Evolutionary conservation across 2,329 filamentous ascomycete genomes (phyloP), one percentile per base, ranked within the genome.

Genomic region (Aureobasidium sp.): DNA sequence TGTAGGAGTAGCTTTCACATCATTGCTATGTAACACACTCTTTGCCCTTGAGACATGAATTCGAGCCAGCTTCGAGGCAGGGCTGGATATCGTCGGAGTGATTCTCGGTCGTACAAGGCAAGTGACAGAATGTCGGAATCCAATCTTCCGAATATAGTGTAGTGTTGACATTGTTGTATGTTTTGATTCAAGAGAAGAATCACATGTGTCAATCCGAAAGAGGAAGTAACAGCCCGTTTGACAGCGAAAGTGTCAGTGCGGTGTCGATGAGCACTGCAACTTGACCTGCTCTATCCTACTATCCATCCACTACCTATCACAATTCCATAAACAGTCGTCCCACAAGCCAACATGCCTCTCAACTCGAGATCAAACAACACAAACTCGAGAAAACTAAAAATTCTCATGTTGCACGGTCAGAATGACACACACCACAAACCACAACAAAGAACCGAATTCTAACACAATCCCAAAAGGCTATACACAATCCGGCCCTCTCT

Each of bases 401-500:
- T 80, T 61, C 71, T 80, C 61, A 79, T 79, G 77, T 74, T 80
- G 9, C 78, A 80, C 66, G 57, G 57, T 51, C 10, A 50, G 43
- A 17, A 40, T 7, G 13, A 42, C 11, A 58, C n/a, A 46, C 27
- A 7, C n/a, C 8, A 23, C 40, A 7, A 46, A 10, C 8, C 23
- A n/a, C 10, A 9, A 17, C 21, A 19, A 27, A 43, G 4, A 25
- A 43, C 8, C 23, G 4, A 27, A 1, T 27, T 29, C 43, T 46
- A 29, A 46, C 25, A 3, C 10, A 8, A 46, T 17, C 25, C 21
- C 23, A 46, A 43, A 77, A 80, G 88, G 93, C 74, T 96, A 86
- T 81, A 96, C 93, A 10, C 93, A 96, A 79, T 95, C 89, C 27
- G 91, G 92, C 5, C 74, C 86, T 3, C 79, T 91, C 64, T 96